Base-by-base conservation (phyloP, 805 yeast genomes). In the Nakazawaea peltata region DNA sequence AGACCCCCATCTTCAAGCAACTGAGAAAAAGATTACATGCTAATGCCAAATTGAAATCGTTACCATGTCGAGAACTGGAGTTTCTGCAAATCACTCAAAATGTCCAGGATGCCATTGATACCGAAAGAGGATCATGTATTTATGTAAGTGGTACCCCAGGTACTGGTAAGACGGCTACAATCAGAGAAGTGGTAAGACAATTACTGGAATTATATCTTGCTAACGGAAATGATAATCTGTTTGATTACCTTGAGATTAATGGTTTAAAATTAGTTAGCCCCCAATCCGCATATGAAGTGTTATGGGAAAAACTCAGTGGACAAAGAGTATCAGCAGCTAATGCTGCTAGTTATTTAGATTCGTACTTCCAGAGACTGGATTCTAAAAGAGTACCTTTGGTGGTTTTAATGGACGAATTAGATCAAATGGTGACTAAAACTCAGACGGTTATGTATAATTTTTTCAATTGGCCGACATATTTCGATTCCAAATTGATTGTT, bases 61-160 rank as follows among this genome's bases (percentile, higher is more conserved):
- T 90, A 25, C 96, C 96, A 0, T 87, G 97, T 39, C 69, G 98
- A 36, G 97, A 86, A 43, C 70, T 71, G 15, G 94, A 92, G 53
- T 87, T 81, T 50, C 71, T 77, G 8, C 71, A 77, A 37, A 61
- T 92, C 4, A 84, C 77, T 53, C 51, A 72, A 29, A 74, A 76
- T 28, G 53, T 92, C 4, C 87, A 86, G 46, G 67, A 75, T 30
- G 82, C 95, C 0, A 72, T 90, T 23, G 67, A 67, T 31, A 69
- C 79, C 12, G 71, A 73, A 28, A 69, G 81, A 1, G 97, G 97
- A 0, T 71, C 88, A 6, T 85, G 95, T 44, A 57, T 92, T 5
- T 92, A 88, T 51, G 77, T 92, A 9, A 85, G 95, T 56, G 99
- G 99, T 3, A 86, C 96, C 0, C 98, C 99, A 0, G 99, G 99